Evolutionary conservation across 306 rosid species (phyloP), one percentile per base, ranked within the genome.

Genomic region (Lathyrus aphaca): DNA sequence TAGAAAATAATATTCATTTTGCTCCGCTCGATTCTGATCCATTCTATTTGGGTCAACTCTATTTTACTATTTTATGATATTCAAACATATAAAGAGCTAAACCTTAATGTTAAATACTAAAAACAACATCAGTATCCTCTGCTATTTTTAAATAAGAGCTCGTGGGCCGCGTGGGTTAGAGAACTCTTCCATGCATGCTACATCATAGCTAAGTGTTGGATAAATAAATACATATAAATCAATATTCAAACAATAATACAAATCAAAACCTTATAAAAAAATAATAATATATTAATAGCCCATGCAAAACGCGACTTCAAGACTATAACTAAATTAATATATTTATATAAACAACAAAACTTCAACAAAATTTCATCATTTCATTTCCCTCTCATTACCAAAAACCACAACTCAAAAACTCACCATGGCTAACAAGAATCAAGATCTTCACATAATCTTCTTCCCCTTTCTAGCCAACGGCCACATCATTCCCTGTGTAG

Each of bases 401-500:
- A 53, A 53, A 53, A 19, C 14, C 29, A 45, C 4, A 45, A 45
- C 19, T n/a, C 48, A 16, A 19, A 1, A 14, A 25, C 12, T 13
- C 60, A 30, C 16, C 12, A 77, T 78, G 82, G 61, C 38, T 16
- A 78, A 8, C 17, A 37, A 78, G 1, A 39, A 57, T 39, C 6
- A 27, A 2, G 70, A 78, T 1, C 59, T 78, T 5, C 82, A 78
- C 37, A n/a, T 72, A 3, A 38, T 72, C 7, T 78, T 78, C 71
- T 66, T 78, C 38, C 82, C 82, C 10, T 78, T 72, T n/a, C 18
- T 61, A 1, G 82, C 82, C 1, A 72, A 78, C 3, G 82, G 82
- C 4, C 82, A 78, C 66, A 66, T 78, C 59, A 72, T 78, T 13
- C 82, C 82, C 0, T 48, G 50, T 56, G 15, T 78, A 1, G 82